Evolutionary conservation across 176 grass and related monocot species (phyloP), one percentile per base, ranked within the genome.

Genomic region (Phoenix roebelenii): DNA sequence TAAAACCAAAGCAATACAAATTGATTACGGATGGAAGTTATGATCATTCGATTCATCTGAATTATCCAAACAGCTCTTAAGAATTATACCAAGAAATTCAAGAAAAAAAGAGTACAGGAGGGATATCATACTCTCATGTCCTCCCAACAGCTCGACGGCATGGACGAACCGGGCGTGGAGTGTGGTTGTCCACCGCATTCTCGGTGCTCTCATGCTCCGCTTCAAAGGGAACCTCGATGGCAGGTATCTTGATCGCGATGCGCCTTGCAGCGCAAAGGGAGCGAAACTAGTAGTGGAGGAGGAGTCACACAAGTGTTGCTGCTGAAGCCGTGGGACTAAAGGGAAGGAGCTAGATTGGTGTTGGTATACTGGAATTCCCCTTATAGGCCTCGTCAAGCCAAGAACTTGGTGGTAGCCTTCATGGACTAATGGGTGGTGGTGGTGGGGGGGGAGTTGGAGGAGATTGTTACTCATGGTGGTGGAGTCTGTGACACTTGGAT

Each of bases 181-280:
- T 7, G 77, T 79, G 3, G 77, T 67, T 5, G 77, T 79, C 77
- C 77, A 79, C 23, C 77, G 63, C 77, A 79, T 79, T 30, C 77
- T 60, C 0, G 76, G 76, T 10, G 76, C 69, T 44, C 76, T 51
- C 50, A 61, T 55, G 56, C 69, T 79, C 7, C 77, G 77, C 18
- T 71, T 70, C 14, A 53, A 50, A 15, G 57, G 57, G 49, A 67
- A 79, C 62, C 57, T 79, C 25, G 69, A 44, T 0, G 35, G 55
- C 63, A 67, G 19, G 44, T 51, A 67, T 29, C 63, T 60, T 25
- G 50, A 51, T 50, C 61, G 24, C 14, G 61, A 50, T 19, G 50
- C 49, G 0, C 39, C 61, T 50, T 64, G 35, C 35, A 9, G 35
- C 35, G 9, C 61, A 4, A 64, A 51, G 5, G 61, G 61, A 6